Percentiles rank a stretch among this genome's conserved stretches.
These are phyloP conservation scores for Chiua virens DNA, from an alignment of 768 basidiomycete species.

Conservation along the genomic window DNA sequence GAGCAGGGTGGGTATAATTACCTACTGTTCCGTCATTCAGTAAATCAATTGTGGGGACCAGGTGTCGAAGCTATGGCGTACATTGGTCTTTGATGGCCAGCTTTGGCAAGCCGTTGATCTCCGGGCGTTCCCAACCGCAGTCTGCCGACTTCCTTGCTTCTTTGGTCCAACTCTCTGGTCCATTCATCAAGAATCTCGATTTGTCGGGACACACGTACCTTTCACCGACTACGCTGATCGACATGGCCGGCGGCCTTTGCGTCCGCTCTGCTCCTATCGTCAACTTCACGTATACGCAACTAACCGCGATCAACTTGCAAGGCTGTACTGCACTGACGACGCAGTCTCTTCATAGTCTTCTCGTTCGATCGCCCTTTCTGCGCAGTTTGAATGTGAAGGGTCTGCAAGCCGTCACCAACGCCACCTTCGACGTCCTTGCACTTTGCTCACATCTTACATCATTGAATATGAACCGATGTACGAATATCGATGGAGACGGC, in stretches of 20 bases:
- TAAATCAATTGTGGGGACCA: constrained; percentile 33
- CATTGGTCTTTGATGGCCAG: constrained; percentile 80
- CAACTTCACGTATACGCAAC: constrained; percentile 54
- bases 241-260: constrained; percentile 56
- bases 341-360: constrained; percentile 65
- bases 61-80: constrained; percentile 79
- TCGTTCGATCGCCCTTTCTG: constrained; percentile 63
- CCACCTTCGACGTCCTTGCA: constrained; percentile 68
- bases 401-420: constrained; percentile 65
- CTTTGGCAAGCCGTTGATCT: constrained; percentile 76
- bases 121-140: constrained; percentile 56
- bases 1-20: constrained; percentile 60
- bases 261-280: constrained; percentile 34
- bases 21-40: constrained; percentile 8
- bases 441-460: constrained; percentile 55
- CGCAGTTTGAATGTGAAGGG: constrained; percentile 65
- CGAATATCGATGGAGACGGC: constrained; percentile 64
- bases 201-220: constrained; percentile 61
- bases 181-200: constrained; percentile 64
- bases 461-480: constrained; percentile 73
- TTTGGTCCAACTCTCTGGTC: constrained; percentile 55
- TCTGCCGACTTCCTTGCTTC: constrained; percentile 50
- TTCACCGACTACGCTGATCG: constrained; percentile 46
- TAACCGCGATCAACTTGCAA: constrained; percentile 68
- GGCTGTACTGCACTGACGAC: constrained; percentile 71